These are phyloP conservation scores for Dittrichia graveolens DNA, from an alignment of 129 eudicot species.

Conservation along the genomic window DNA sequence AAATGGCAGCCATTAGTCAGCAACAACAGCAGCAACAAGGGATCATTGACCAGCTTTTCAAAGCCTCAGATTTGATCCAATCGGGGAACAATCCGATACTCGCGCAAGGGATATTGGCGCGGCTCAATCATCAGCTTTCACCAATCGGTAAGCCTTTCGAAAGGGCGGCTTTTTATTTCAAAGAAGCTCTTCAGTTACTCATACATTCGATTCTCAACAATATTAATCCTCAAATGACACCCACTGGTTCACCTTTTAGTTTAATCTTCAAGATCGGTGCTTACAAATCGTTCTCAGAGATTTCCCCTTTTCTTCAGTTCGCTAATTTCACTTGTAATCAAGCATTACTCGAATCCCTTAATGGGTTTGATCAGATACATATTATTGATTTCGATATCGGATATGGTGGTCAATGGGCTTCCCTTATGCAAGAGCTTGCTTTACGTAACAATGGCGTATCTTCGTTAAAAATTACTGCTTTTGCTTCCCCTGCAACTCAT, in stretches of 20 bases:
- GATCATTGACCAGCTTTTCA: constrained; percentile 72
- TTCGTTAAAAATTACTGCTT: constrained; percentile 72
- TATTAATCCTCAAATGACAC: constrained; percentile 41
- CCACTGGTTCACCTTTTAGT: constrained; percentile 54
- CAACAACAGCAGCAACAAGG: constrained; percentile 66
- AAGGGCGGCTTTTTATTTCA: constrained; percentile 88
- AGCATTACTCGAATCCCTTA: constrained; percentile 75
- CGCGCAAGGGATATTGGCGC: constrained; percentile 99
- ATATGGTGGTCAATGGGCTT: constrained; percentile 97
- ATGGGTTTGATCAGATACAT: constrained; percentile 68
- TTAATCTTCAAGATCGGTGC: constrained; percentile 85
- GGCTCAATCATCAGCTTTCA: constrained; percentile 99
- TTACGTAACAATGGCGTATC: constrained; percentile 58
- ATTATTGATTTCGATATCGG: constrained; percentile 88
- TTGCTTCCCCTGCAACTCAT: constrained; percentile 69
- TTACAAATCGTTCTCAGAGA: constrained; percentile 78
- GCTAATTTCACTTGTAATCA: constrained; percentile 89
- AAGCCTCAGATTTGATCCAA: constrained; percentile 83
- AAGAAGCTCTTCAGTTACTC: constrained; percentile 79
- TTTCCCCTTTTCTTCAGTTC: constrained; percentile 81
- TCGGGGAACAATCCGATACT: constrained; percentile 62
- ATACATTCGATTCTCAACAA: constrained; percentile 45
- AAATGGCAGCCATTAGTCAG: constrained; percentile 36
- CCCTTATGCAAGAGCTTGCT: constrained; percentile 95
- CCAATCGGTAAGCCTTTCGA: constrained; percentile 85